Evolutionary conservation across 2,329 filamentous ascomycete species (phyloP).

Genomic region (Fusarium sublunatum): DNA sequence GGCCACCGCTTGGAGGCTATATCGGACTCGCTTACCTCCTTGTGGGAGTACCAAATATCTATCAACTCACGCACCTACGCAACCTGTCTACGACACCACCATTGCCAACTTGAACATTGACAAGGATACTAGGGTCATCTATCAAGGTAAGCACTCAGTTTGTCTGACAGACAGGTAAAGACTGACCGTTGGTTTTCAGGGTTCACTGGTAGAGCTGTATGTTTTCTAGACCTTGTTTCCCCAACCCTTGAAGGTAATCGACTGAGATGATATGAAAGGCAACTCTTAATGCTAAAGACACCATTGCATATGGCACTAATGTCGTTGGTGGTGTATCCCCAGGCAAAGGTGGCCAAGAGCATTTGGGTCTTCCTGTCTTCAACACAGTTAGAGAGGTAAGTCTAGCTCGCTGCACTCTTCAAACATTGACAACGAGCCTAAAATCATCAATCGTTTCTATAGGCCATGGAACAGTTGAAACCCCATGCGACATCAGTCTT

Average conservation of each 20-base stretch:
- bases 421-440: background rate
- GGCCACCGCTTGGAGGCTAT: background rate
- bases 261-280: background rate
- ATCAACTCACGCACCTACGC: background rate
- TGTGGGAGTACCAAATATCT: background rate
- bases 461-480: slow-evolving; percentile 51
- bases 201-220: slow-evolving; percentile 54
- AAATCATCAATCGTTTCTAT: fast-evolving
- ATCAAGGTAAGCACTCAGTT: slow-evolving; percentile 45
- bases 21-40: background rate
- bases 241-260: background rate
- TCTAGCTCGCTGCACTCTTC: too few relatives aligned
- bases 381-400: slow-evolving; percentile 50
- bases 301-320: slow-evolving; percentile 53
- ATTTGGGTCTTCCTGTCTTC: slow-evolving; percentile 53
- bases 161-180: too few relatives aligned
- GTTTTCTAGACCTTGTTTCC: background rate
- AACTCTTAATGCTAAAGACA: slow-evolving; percentile 49
- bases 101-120: slow-evolving; percentile 2
- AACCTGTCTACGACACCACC: background rate
- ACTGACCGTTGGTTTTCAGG: slow-evolving; percentile 39
- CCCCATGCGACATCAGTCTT: slow-evolving; percentile 80
- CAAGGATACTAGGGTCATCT: slow-evolving; percentile 49
- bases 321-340: slow-evolving; percentile 55
- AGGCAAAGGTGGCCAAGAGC: slow-evolving; percentile 49